phyloP scores from a whole-genome alignment of 495 filamentous ascomycete species.

The Xylaria longipes region DNA sequence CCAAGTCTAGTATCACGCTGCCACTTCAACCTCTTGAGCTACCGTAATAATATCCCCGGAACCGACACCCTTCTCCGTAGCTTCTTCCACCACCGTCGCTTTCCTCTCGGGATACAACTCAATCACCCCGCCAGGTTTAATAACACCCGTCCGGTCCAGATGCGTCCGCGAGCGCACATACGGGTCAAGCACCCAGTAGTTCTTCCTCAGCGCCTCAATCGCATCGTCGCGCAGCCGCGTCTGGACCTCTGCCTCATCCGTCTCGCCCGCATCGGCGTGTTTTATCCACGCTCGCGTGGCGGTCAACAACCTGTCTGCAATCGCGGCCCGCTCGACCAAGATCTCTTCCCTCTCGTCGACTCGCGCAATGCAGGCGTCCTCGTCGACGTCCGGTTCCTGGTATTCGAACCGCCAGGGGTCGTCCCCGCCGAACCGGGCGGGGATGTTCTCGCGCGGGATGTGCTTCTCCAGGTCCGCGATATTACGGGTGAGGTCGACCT shows the following conservation, averaged over 20 bases:
- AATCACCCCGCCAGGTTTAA: not conserved
- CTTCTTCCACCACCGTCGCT: not conserved
- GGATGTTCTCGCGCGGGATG: slow-evolving; percentile 13
- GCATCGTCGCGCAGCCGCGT: not conserved
- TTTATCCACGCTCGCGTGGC: slow-evolving; percentile 15
- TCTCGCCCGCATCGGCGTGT: not conserved
- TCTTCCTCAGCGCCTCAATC: not conserved
- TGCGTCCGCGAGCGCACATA: slow-evolving; percentile 14
- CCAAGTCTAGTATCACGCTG: not conserved
- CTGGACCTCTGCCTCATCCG: slow-evolving; percentile 11
- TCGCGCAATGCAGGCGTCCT: not conserved
- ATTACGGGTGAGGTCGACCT: slow-evolving; percentile 13
- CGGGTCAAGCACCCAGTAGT: slow-evolving; percentile 19
- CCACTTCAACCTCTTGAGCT: not conserved
- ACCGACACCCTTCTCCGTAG: not conserved
- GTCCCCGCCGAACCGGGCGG: not conserved
- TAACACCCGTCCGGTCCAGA: slow-evolving; percentile 18
- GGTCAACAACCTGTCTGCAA: not conserved
- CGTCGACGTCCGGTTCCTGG: not conserved
- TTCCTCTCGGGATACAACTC: slow-evolving; percentile 18
- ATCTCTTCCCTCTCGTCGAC: slow-evolving; percentile 9
- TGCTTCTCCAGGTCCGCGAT: slow-evolving; percentile 6
- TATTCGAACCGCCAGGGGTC: slow-evolving; percentile 17
- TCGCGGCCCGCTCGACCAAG: not conserved
- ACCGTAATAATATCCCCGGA: not conserved